Conservation (phyloP, 1,139 yeast species). For the Kazachstania sp. region DNA sequence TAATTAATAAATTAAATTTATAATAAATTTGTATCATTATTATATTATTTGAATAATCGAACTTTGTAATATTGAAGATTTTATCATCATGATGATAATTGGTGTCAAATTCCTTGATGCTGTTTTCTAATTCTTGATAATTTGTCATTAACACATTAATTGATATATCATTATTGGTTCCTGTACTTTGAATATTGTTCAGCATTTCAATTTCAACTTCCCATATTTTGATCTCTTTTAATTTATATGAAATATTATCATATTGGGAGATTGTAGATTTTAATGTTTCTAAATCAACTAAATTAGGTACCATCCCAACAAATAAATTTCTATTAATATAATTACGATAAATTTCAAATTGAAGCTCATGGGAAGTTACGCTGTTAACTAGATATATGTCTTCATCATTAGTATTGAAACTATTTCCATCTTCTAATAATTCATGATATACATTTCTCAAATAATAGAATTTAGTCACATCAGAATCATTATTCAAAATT, state of each 20-base stretch:
- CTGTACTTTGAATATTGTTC: not conserved
- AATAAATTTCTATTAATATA: not conserved
- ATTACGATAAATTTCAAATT: not conserved
- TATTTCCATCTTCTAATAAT: not conserved
- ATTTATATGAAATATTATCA: not conserved
- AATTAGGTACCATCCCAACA: not conserved
- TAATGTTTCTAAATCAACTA: not conserved
- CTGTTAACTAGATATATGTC: not conserved
- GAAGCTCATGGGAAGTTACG: not conserved
- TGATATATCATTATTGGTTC: not conserved
- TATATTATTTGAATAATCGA: not conserved
- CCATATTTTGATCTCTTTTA: not conserved
- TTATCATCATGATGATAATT: not conserved
- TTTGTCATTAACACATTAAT: not conserved
- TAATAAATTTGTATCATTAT: not conserved
- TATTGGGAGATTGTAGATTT: not conserved
- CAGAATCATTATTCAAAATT: not conserved
- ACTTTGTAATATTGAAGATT: not conserved
- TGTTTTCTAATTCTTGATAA: not conserved
- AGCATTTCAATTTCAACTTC: not conserved
- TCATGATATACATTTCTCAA: conserved; percentile 1
- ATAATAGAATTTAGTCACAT: not conserved
- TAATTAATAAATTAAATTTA: not conserved
- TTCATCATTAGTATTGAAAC: not conserved
- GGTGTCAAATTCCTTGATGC: not conserved